phyloP scores from a whole-genome alignment of 208 protist species.

The Vickermania ingenoplastis region DNA sequence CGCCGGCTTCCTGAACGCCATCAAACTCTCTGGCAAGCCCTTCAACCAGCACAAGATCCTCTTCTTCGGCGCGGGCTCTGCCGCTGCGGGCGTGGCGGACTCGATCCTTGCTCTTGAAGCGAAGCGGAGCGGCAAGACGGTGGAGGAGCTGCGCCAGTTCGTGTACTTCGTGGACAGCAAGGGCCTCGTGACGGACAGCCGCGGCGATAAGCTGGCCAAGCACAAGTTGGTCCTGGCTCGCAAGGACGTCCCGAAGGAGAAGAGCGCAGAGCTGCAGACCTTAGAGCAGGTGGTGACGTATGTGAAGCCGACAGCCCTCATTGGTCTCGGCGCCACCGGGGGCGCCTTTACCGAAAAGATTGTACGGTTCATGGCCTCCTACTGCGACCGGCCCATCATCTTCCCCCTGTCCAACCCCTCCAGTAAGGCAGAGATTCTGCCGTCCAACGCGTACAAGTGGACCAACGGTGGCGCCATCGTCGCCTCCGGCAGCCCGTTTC shows the following conservation, averaged over 20 bases:
- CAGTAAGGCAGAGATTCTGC: slow-evolving; percentile 64
- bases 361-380: slow-evolving; percentile 43
- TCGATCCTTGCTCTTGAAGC: slow-evolving; percentile 50
- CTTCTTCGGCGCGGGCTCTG: slow-evolving; percentile 86
- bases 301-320: slow-evolving; percentile 87
- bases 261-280: slow-evolving; percentile 23
- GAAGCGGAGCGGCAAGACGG: slow-evolving; percentile 12
- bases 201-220: slow-evolving; percentile 38
- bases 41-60: slow-evolving; percentile 22
- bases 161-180: slow-evolving; percentile 84
- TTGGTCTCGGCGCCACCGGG: slow-evolving; percentile 83
- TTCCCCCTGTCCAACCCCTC: slow-evolving; percentile 91
- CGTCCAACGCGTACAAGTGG: slow-evolving; percentile 79
- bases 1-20: slow-evolving; percentile 54
- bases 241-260: slow-evolving; percentile 34
- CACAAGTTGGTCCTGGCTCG: slow-evolving; percentile 74
- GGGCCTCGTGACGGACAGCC: slow-evolving; percentile 58
- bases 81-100: slow-evolving; percentile 85
- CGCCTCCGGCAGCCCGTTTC: slow-evolving; percentile 91
- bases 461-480: slow-evolving; percentile 87
- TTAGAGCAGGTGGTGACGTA: slow-evolving; percentile 37
- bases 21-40: slow-evolving; percentile 13
- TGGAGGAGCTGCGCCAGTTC: slow-evolving; percentile 48
- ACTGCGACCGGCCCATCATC: slow-evolving; percentile 83
- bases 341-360: slow-evolving; percentile 85